Evolutionary conservation across 441 rosid genomes (phyloP).

Genomic region (Croton setiger): DNA sequence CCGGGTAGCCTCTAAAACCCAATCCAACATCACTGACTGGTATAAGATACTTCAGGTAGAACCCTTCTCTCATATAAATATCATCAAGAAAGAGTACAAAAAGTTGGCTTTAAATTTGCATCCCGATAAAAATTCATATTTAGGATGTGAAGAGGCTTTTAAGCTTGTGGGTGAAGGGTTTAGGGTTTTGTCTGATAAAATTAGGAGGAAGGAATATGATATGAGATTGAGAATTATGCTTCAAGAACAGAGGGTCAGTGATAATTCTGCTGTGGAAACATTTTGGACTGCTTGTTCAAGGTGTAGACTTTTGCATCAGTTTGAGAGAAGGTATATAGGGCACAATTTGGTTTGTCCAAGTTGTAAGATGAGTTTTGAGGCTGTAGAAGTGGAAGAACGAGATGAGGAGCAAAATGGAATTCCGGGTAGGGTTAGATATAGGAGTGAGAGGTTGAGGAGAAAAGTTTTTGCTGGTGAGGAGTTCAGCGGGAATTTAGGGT

Average conservation of each 20-base stretch:
- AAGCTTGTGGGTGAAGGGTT: constrained; percentile 77
- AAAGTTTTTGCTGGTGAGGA: constrained; percentile 6
- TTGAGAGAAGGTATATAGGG: constrained; percentile 71
- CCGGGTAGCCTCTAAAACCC: constrained; percentile 32
- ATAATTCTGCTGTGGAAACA: constrained; percentile 28
- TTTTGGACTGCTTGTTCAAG: constrained; percentile 66
- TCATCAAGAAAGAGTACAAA: constrained; percentile 68
- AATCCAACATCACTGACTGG: constrained; percentile 46
- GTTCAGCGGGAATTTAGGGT: background rate
- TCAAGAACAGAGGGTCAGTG: constrained; percentile 53
- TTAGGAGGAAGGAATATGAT: constrained; percentile 73
- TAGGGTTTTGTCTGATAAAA: constrained; percentile 60
- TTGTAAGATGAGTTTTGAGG: constrained; percentile 68
- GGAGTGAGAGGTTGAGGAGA: constrained; percentile 26
- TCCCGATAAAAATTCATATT: constrained; percentile 65
- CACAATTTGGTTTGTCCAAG: constrained; percentile 67
- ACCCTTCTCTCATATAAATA: constrained; percentile 66
- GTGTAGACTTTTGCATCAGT: constrained; percentile 64
- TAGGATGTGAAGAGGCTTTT: constrained; percentile 83
- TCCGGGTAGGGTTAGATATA: constrained; percentile 14
- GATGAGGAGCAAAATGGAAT: constrained; percentile 16
- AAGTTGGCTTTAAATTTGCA: constrained; percentile 64
- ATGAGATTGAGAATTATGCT: constrained; percentile 57
- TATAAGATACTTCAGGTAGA: constrained; percentile 78
- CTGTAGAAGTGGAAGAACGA: constrained; percentile 51